Evolutionary conservation across 805 yeast species (phyloP), one percentile per base, ranked within the genome.

Genomic region (Candida sithepensis): DNA sequence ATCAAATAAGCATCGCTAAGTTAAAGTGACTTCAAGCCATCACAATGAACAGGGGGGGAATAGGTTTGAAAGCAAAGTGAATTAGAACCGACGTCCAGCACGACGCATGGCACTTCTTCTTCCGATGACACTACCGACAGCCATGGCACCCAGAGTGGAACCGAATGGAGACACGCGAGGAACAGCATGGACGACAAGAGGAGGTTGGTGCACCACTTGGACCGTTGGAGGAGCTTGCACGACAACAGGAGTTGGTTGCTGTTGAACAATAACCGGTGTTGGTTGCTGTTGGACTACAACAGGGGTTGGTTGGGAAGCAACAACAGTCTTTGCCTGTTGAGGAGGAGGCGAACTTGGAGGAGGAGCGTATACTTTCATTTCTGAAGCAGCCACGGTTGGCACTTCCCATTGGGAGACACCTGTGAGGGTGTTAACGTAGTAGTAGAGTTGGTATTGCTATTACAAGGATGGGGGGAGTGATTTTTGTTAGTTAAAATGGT

Each of bases 341-440:
- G 46, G 33, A 18, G 40, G 36, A 22, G 26, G 28, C n/a, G 42
- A 9, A 30, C 28, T 21, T 4, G 21, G 20, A 26, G 32, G 42
- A 14, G 32, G 32, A 8, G 41, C n/a, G 28, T 12, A 30, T 5
- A 12, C 34, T n/a, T 30, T 30, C 14, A n/a, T 30, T 30, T 30
- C 34, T 30, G 41, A 24, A 8, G 39, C 44, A 20, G 43, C 40
- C 3, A 33, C 38, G 10, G 54, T 44, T 40, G 58, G 58, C 7
- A 48, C 8, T n/a, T 62, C 68, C 72, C 72, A 67, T 46, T 63
- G 67, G 3, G 68, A 58, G 39, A 55, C 50, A 4, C 65, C 66
- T 6, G 68, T 63, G 7, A 45, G 34, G 9, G 53, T 46, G 46
- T 67, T 62, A 37, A 64, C 63, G 45, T 51, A 67, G 43, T 52